Base-by-base conservation (phyloP, 371 early-diverging fungal genomes). In the Mucor indicus region DNA sequence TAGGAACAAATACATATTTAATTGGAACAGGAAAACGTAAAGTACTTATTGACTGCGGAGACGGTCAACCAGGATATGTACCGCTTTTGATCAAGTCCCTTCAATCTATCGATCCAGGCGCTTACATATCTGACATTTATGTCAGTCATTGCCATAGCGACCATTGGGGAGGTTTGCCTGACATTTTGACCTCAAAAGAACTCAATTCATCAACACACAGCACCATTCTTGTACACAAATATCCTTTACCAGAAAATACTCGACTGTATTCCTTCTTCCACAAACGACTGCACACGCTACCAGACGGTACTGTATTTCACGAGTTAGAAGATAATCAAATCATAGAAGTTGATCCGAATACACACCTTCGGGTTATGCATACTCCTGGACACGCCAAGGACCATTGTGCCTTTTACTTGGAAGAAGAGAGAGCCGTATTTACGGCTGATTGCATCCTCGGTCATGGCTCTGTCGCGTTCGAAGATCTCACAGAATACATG, bases 1-100 rank as follows among this genome's bases (percentile, higher is more conserved):
- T n/a, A 50, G 81, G 92, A 17, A 90, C 93, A 29, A 93, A 93
- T 57, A 89, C 88, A 0, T 93, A 91, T 40, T 42, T 93, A 19
- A 71, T 92, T 30, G 93, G 93, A 15, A 70, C 70, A 5, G 91
- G 91, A 0, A 29, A 58, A 9, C 56, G 64, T 19, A 77, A 87
- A 16, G 48, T 87, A 6, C 65, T 93, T 6, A 69, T 93, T 5
- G 92, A 93, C 44, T 83, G 90, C 6, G 93, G 91, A 17, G 81
- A 83, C 37, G 91, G 92, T 11, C 64, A 76, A 19, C 71, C 84
- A 1, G 84, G 64, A 13, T 92, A 86, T 65, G 50, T 74, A 5
- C 58, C 67, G 0, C 59, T 78, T 13, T 64, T 90, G 13, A 53
- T 56, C 19, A 44, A 59, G 0, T 62, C 79, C 11, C 63, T 91